Conservation (phyloP, 2,329 filamentous ascomycete genomes). For the Trichoderma guizhouense region DNA sequence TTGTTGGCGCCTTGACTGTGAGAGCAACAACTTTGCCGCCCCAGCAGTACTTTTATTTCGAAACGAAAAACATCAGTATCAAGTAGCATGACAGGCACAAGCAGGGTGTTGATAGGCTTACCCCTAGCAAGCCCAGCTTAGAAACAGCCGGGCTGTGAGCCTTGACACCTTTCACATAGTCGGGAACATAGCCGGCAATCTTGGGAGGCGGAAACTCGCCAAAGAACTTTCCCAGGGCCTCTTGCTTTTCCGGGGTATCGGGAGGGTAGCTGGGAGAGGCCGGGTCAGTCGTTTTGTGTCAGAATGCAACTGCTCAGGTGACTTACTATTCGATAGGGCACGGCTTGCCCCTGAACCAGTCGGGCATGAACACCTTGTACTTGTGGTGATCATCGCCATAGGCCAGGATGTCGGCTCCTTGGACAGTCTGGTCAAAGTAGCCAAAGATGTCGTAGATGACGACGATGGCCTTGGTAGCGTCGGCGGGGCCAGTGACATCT, state of each 20-base stretch:
- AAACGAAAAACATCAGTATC: neutral
- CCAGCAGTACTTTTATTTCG: slow-evolving; percentile 56
- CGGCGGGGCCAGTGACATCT: slow-evolving; percentile 48
- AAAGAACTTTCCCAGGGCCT: slow-evolving; percentile 58
- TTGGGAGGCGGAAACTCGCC: slow-evolving; percentile 46
- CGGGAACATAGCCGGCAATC: slow-evolving; percentile 49
- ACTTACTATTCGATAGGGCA: slow-evolving; percentile 48
- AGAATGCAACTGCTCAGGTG: neutral
- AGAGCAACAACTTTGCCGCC: slow-evolving; percentile 64
- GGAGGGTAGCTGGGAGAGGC: slow-evolving; percentile 53
- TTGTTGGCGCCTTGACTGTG: slow-evolving; percentile 46
- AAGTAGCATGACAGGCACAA: neutral
- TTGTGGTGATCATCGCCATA: slow-evolving; percentile 55
- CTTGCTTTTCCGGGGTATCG: slow-evolving; percentile 60
- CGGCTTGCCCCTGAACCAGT: slow-evolving; percentile 81
- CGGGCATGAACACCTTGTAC: slow-evolving; percentile 86
- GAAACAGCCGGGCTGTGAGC: slow-evolving; percentile 52
- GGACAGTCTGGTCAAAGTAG: slow-evolving; percentile 66
- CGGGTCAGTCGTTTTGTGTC: neutral
- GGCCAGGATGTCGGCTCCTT: slow-evolving; percentile 66
- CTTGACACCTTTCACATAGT: slow-evolving; percentile 52
- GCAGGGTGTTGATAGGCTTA: slow-evolving; percentile 35
- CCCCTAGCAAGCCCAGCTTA: slow-evolving; percentile 60
- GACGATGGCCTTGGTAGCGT: slow-evolving; percentile 57
- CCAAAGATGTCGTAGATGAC: slow-evolving; percentile 67